phyloP scores from a whole-genome alignment of 106 monocot genomes.

The Platanthera zijinensis region DNA sequence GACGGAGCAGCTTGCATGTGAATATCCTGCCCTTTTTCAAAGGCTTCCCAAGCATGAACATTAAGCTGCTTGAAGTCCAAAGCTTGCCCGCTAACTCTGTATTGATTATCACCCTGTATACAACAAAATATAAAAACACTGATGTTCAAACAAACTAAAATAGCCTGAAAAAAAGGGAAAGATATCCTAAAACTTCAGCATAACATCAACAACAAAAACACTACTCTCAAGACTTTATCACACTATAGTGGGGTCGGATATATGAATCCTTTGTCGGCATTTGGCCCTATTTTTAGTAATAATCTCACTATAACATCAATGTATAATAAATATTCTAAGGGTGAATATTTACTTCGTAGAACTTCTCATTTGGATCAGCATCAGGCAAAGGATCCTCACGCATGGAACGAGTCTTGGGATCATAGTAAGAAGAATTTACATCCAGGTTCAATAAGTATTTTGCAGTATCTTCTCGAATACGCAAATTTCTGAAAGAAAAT shows the following conservation, averaged over 20 bases:
- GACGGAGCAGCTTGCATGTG: conserved; percentile 99
- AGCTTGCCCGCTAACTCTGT: conserved; percentile 90
- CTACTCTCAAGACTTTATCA: too few relatives aligned
- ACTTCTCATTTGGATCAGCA: conserved; percentile 94
- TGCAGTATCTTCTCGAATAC: conserved; percentile 99
- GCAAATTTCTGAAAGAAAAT: conserved; percentile 58
- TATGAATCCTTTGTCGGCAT: too few relatives aligned
- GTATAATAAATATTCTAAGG: not conserved
- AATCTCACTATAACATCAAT: not conserved
- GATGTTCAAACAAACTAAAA: not conserved
- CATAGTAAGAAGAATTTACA: conserved; percentile 92
- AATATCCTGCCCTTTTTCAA: conserved; percentile 96
- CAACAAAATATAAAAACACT: not conserved
- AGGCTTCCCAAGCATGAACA: conserved; percentile 92
- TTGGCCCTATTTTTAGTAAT: too few relatives aligned
- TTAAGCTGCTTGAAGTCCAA: conserved; percentile 90
- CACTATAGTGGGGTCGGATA: too few relatives aligned
- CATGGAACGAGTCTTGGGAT: conserved; percentile 96
- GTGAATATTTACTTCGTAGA: conserved; percentile 52
- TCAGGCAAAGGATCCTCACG: conserved; percentile 96
- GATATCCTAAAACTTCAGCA: not conserved
- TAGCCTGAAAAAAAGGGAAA: not conserved
- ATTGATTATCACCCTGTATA: conserved; percentile 85
- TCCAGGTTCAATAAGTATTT: conserved; percentile 92
- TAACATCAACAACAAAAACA: not conserved